Conservation (phyloP, 2,329 filamentous ascomycete species). For the Hypoxylon rubiginosum region DNA sequence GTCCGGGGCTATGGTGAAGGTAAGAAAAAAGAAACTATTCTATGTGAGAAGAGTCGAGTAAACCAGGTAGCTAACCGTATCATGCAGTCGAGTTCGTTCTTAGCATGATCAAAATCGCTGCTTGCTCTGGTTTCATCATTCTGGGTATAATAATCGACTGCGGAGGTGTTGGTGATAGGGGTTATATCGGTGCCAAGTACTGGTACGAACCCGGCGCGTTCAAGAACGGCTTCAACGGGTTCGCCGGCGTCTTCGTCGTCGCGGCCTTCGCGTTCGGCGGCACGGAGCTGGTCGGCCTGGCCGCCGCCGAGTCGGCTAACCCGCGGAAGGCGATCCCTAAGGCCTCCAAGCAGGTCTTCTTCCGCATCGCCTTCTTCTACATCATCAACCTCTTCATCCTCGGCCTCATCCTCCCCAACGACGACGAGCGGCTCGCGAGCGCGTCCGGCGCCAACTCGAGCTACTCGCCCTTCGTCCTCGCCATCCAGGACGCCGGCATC, state of each 20-base stretch:
- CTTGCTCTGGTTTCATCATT: conserved; percentile 73
- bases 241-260: conserved; percentile 65
- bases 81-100: conserved; percentile 69
- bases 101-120: conserved; percentile 68
- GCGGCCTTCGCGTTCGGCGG: conserved; percentile 66
- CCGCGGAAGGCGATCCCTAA: conserved; percentile 63
- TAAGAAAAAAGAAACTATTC: conserved; percentile 52
- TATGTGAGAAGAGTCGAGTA: conserved; percentile 29
- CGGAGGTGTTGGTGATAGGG: conserved; percentile 67
- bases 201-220: conserved; percentile 71
- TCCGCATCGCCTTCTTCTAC: conserved; percentile 67
- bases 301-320: conserved; percentile 65
- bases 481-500: conserved; percentile 65
- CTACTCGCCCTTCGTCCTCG: conserved; percentile 65
- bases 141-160: conserved; percentile 71
- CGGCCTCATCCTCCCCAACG: conserved; percentile 62
- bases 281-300: conserved; percentile 66
- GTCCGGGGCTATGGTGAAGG: conserved; percentile 69
- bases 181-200: conserved; percentile 72
- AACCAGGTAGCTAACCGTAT: conserved; percentile 34
- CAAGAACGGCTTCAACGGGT: conserved; percentile 64
- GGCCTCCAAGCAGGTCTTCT: conserved; percentile 68
- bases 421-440: conserved; percentile 57
- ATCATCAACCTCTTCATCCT: conserved; percentile 65
- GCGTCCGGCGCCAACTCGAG: conserved; percentile 58